phyloP scores from a whole-genome alignment of 495 filamentous ascomycete species.

The Tuber borchii region DNA sequence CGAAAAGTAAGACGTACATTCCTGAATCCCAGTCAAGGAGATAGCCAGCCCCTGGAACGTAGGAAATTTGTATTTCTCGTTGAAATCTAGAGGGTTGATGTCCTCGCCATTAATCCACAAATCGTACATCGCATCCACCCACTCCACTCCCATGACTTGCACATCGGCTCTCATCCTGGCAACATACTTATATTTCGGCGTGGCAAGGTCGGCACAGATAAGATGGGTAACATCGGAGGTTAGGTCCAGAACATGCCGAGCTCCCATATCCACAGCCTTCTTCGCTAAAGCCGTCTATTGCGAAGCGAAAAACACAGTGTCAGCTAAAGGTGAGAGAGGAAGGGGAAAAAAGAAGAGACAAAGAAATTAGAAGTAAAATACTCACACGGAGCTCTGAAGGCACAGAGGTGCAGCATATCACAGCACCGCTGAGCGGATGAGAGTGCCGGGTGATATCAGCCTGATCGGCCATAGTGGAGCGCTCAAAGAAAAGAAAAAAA shows the following conservation, averaged over 20 bases:
- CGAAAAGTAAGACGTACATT: slow-evolving; percentile 52
- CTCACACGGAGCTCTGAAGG: slow-evolving; percentile 71
- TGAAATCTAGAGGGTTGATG: slow-evolving; percentile 64
- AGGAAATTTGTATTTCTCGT: slow-evolving; percentile 55
- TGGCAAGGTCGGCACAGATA: slow-evolving; percentile 78
- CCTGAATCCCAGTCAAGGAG: slow-evolving; percentile 85
- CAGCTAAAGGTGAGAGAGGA: slow-evolving; percentile 22
- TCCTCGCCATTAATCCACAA: slow-evolving; percentile 77
- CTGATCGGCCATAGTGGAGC: slow-evolving; percentile 32
- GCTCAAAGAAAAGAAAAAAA: neutral
- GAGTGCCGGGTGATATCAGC: slow-evolving; percentile 42
- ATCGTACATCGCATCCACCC: slow-evolving; percentile 74
- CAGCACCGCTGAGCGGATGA: slow-evolving; percentile 69
- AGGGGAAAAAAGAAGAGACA: neutral
- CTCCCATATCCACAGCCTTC: slow-evolving; percentile 75
- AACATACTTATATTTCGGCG: slow-evolving; percentile 90
- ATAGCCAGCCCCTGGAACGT: slow-evolving; percentile 61
- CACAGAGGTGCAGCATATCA: slow-evolving; percentile 89
- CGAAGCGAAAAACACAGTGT: slow-evolving; percentile 5
- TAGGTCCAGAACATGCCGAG: slow-evolving; percentile 77
- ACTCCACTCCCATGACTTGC: slow-evolving; percentile 66
- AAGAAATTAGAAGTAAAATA: slow-evolving; percentile 19
- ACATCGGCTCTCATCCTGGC: slow-evolving; percentile 82
- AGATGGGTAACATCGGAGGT: slow-evolving; percentile 94
- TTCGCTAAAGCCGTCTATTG: slow-evolving; percentile 61